Evolutionary conservation across 805 yeast genomes (phyloP), one percentile per base, ranked within the genome.

Genomic region (Clavispora fructus): DNA sequence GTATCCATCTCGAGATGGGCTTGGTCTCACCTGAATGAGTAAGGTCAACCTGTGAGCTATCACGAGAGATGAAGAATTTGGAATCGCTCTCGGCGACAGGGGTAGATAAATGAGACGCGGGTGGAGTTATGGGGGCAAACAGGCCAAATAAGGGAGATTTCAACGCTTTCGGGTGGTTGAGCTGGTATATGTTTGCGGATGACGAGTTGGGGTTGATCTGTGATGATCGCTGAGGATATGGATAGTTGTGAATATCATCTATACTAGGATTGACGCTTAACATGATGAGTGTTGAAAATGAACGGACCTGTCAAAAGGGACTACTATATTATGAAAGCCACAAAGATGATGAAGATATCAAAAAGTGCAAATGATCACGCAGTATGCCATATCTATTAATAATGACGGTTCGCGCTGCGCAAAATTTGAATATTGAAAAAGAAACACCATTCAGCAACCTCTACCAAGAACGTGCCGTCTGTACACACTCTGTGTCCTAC

Each of bases 181-280:
- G 51, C 39, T 58, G 63, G 39, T 58, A 52, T 38, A 70, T 58
- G 51, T 69, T 66, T 7, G 73, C 57, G 11, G 62, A 53, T 9
- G 74, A 69, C 37, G 48, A 49, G 50, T 70, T 70, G 10, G 74
- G 74, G 55, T 70, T 69, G 29, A 68, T 56, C 57, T 51, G 64
- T 45, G 56, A 53, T 40, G 52, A 51, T 28, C 57, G 48, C 46
- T 46, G 56, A 29, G 47, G 49, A 29, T 50, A 48, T 39, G 47
- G 51, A 35, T 52, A 50, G n/a, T 42, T 44, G 41, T 41, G 42
- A 41, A 52, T 45, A n/a, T 52, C 53, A 32, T 54, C 57, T 42
- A 52, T 44, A 41, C 49, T 43, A 14, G 42, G 53, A 41, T 54
- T 52, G 43, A 48, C 56, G 17, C 53, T 48, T 17, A 54, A 42